A percentile compares a stretch with the other conserved stretches of the same genome.
phyloP scores from a whole-genome alignment of 1,284 basidiomycete species.

The Apiotrichum gracile region DNA sequence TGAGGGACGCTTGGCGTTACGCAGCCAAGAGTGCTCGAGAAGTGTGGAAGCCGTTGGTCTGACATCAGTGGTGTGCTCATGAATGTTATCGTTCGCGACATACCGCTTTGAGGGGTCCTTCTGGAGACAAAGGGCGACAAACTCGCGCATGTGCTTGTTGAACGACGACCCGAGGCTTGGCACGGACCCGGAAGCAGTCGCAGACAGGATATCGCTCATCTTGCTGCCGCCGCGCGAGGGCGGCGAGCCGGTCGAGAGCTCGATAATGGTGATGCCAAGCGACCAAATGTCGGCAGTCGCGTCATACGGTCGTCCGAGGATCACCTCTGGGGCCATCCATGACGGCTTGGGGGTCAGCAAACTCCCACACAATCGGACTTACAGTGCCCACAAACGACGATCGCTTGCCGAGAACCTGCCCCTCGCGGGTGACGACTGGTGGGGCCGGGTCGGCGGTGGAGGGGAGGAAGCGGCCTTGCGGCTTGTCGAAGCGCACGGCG shows the following conservation, averaged over 20 bases:
- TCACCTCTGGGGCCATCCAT: slow-evolving; percentile 98
- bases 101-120: slow-evolving; percentile 71
- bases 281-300: slow-evolving; percentile 97
- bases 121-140: slow-evolving; percentile 73
- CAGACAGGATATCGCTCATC: slow-evolving; percentile 4
- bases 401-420: slow-evolving; percentile 57
- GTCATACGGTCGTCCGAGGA: slow-evolving; percentile 78
- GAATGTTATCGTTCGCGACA: slow-evolving; percentile 26
- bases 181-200: slow-evolving; percentile 2
- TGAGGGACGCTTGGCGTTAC: slow-evolving; percentile 23
- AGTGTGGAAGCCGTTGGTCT: slow-evolving; percentile 25
- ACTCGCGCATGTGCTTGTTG: slow-evolving; percentile 78
- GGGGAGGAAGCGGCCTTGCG: slow-evolving; percentile 5
- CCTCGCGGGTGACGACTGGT: slow-evolving; percentile 2
- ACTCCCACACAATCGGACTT: slow-evolving; percentile 3
- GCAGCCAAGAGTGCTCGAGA: slow-evolving; percentile 33
- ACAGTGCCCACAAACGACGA: slow-evolving; percentile 86
- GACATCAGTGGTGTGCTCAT: background rate
- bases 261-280: slow-evolving; percentile 66
- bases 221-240: slow-evolving; percentile 13
- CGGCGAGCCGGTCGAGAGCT: slow-evolving; percentile 30
- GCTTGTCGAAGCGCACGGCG: slow-evolving; percentile 23
- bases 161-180: slow-evolving; percentile 35
- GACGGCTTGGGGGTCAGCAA: slow-evolving; percentile 55
- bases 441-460: slow-evolving; percentile 4